Base-by-base conservation (phyloP, 331 rosid species). In the Pyrus hybrid region DNA sequence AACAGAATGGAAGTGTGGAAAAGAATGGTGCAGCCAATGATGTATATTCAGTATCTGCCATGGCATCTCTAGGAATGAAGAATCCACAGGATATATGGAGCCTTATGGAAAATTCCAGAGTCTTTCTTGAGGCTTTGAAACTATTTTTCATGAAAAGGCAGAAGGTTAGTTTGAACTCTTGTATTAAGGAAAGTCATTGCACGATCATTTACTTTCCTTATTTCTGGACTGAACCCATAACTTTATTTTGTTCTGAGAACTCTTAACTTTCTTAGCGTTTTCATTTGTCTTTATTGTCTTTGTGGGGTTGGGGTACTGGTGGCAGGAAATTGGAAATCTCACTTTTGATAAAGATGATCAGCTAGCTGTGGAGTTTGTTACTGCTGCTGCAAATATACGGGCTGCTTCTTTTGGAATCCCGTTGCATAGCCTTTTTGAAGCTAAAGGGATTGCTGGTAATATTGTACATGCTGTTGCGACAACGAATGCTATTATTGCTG, bases 381-480 rank as follows among this genome's bases (percentile, higher is more conserved):
- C 99, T 74, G 92, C 97, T 62, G 96, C 99, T 77, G 99, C 99
- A 67, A 95, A 95, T 83, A 86, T 95, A 69, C 85, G 99, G 21
- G 99, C 99, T 63, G 81, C 88, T 73, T 93, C 97, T 78, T 95
- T 95, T 83, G 97, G 90, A 74, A 92, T 95, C 77, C 90, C 99
- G 53, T 81, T 90, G 85, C 97, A 92, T 76, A 89, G 91, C 85
- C 99, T 92, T 80, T 95, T 95, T 81, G 99, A 95, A 88, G 97
- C 97, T 64, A 95, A 95, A 87, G 99, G 99, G 37, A 95, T 95
- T 83, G 99, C 99, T 67, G 99, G 99, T 63, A 95, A 95, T 81
- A 95, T 95, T 70, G 99, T 95, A 71, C 99, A 95, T 82, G 99
- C 99, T 72, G 97, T 95, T 77, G 99, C 99, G 25, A 95, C 99